These are phyloP conservation scores for Elongisporangium anandrum DNA, from an alignment of 352 stramenopile species.

Conservation along the genomic window DNA sequence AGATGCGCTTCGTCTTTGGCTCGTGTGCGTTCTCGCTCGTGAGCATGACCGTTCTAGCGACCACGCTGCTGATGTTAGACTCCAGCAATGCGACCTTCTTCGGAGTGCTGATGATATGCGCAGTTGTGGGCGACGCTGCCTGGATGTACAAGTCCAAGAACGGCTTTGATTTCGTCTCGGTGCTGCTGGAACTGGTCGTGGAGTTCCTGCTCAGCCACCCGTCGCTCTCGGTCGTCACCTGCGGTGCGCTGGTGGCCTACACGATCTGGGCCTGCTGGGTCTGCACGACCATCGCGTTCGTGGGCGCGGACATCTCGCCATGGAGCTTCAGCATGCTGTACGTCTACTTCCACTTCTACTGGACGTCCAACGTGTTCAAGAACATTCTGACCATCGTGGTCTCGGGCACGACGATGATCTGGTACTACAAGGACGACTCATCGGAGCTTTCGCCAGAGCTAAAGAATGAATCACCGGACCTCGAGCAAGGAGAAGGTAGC, in stretches of 20 bases:
- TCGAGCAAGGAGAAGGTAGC: conserved; percentile 4
- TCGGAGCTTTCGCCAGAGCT: conserved; percentile 50
- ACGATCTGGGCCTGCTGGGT: conserved; percentile 79
- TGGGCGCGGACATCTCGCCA: conserved; percentile 52
- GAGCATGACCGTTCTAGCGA: conserved; percentile 41
- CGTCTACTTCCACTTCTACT: conserved; percentile 85
- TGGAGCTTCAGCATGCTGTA: conserved; percentile 72
- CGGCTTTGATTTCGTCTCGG: conserved; percentile 75
- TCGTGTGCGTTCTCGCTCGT: conserved; percentile 64
- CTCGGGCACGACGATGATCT: conserved; percentile 78
- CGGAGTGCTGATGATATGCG: conserved; percentile 28
- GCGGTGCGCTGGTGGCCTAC: conserved; percentile 47
- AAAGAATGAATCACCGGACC: conserved; percentile 27
- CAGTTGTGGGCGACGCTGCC: conserved; percentile 24
- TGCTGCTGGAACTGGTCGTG: conserved; percentile 81
- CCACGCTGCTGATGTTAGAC: conserved; percentile 52
- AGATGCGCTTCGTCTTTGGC: conserved; percentile 65
- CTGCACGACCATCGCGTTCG: conserved; percentile 67
- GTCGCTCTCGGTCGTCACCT: conserved; percentile 50
- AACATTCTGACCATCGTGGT: conserved; percentile 77
- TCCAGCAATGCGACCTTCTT: conserved; percentile 44
- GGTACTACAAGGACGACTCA: conserved; percentile 81
- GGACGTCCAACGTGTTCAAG: conserved; percentile 85
- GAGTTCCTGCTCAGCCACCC: conserved; percentile 56
- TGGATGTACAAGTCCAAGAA: conserved; percentile 69